phyloP scores from a whole-genome alignment of 208 protist genomes.

The Acanthamoeba comandoni region DNA sequence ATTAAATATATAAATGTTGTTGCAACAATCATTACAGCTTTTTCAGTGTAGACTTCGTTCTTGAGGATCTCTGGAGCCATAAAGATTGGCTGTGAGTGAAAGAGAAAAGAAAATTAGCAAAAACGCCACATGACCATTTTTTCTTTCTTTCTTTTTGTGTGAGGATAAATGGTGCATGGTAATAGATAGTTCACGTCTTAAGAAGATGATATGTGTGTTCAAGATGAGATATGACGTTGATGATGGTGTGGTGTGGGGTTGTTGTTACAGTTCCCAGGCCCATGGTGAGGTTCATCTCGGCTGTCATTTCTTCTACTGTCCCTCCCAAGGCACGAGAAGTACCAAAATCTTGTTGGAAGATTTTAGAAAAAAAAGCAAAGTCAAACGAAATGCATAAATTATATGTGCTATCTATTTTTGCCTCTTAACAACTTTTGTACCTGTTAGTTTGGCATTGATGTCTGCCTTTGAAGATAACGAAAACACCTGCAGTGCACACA shows the following conservation, averaged over 20 bases:
- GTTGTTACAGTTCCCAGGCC: conserved; percentile 47
- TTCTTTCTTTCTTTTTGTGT: too few species aligned
- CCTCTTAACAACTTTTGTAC: too few species aligned
- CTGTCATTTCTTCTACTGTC: background rate
- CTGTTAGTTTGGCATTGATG: conserved; percentile 62
- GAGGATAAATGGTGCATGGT: too few species aligned
- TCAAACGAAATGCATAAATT: background rate
- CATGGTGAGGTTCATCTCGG: conserved; percentile 36
- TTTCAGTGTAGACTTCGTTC: conserved; percentile 81
- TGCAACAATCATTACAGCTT: conserved; percentile 64
- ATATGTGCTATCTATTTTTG: too few species aligned
- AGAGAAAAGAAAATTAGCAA: background rate
- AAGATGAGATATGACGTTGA: too few species aligned
- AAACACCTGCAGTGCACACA: background rate
- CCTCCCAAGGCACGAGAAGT: conserved; percentile 33
- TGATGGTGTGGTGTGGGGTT: too few species aligned
- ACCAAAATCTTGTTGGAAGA: conserved; percentile 26
- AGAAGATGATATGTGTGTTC: too few species aligned
- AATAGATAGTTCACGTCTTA: too few species aligned
- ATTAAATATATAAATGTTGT: too few species aligned
- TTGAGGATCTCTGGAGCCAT: conserved; percentile 82
- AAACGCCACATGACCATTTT: too few species aligned
- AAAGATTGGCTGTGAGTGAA: conserved; percentile 77
- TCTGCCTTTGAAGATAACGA: conserved; percentile 46
- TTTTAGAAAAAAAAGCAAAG: background rate